Evolutionary conservation across 2,329 filamentous ascomycete genomes (phyloP).

Genomic region (Elsinoe fawcettii): DNA sequence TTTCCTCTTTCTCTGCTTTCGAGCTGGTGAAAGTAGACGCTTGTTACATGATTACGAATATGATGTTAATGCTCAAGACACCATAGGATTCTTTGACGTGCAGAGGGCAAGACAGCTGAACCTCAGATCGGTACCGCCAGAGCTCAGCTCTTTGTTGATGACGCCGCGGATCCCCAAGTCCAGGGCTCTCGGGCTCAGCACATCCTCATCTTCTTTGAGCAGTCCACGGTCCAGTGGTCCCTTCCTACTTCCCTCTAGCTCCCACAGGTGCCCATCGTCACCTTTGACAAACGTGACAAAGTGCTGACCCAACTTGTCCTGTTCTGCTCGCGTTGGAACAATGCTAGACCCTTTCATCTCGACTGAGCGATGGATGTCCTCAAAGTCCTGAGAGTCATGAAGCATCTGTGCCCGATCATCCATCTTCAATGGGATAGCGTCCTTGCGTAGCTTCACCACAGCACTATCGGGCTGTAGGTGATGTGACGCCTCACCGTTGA

Average conservation of each 20-base stretch:
- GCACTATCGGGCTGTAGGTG: constrained; percentile 38
- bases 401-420: constrained; percentile 44
- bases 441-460: constrained; percentile 39
- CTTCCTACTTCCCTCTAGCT: constrained; percentile 39
- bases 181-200: constrained; percentile 37
- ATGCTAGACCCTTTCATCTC: constrained; percentile 34
- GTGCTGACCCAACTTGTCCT: constrained; percentile 31
- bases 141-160: constrained; percentile 30
- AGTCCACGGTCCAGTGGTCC: constrained; percentile 39
- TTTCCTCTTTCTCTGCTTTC: neutral
- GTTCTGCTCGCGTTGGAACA: constrained; percentile 25
- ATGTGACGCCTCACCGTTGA: constrained; percentile 41
- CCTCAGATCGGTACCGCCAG: constrained; percentile 31
- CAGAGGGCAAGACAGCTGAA: constrained; percentile 39
- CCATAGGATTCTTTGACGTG: neutral
- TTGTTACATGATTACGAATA: neutral
- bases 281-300: constrained; percentile 43
- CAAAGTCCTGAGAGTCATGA: constrained; percentile 41
- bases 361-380: constrained; percentile 37
- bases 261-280: constrained; percentile 40
- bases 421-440: constrained; percentile 38
- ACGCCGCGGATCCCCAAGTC: constrained; percentile 35
- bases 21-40: neutral
- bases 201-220: constrained; percentile 36
- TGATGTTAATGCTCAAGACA: neutral